Evolutionary conservation across 2,329 filamentous ascomycete genomes (phyloP), one percentile per base, ranked within the genome.

Genomic region (Thielaviopsis musarum): DNA sequence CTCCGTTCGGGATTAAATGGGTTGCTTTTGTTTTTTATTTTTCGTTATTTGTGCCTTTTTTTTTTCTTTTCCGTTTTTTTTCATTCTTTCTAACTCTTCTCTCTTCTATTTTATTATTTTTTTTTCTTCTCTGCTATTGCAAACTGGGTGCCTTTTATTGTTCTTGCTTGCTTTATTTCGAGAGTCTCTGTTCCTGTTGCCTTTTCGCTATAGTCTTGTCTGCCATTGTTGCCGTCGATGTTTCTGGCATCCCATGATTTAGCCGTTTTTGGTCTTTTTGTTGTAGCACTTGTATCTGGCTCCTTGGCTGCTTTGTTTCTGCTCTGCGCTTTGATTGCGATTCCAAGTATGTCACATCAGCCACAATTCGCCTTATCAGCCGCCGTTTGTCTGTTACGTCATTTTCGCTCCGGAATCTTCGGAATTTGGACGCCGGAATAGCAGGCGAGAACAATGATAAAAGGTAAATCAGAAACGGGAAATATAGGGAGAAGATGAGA

Each of bases 1-100:
- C 48, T 61, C 34, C 17, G 45, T 49, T 49, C 45, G 45, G 45
- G 45, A 49, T 49, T 49, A 49, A 49, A 49, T 49, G 45, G 45
- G 45, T 49, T 49, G 45, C n/a, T 49, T 49, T 52, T 57, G 34
- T 58, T 58, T 60, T 56, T 54, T 57, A 24, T 54, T 52, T 53
- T 56, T 24, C 53, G 53, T 56, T 38, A 26, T 53, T n/a, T 53
- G 24, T 41, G 55, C 49, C 19, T 59, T 52, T 52, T 49, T 41
- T 48, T 59, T 58, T 54, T 51, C 45, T 51, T 55, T 28, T 55
- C 26, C 17, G 24, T 26, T 52, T n/a, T 21, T 17, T 52, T 58
- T 30, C 49, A 30, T 17, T 60, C 22, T 51, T 59, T 58, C 52
- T 54, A n/a, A 38, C 19, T 51, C 15, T 52, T 45, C 21, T 30